Base-by-base conservation (phyloP, 345 rosid species). In the Atalantia buxifolia region DNA sequence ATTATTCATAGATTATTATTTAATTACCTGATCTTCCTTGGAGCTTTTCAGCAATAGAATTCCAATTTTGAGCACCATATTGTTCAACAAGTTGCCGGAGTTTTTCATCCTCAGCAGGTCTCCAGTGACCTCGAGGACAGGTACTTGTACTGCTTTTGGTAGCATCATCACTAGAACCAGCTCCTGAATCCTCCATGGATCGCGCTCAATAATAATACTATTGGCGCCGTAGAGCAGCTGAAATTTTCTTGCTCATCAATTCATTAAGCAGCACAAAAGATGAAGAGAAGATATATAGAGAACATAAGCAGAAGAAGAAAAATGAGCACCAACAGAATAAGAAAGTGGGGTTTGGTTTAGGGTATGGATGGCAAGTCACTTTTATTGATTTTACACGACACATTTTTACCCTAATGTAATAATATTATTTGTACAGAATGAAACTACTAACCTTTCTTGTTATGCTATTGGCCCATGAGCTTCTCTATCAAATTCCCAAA, bases 321-420 rank as follows among this genome's bases (percentile, higher is more conserved):
- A 72, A 25, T 45, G 48, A 77, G 40, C 72, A 71, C 79, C 74
- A 69, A 69, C 61, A 45, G 77, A 80, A 81, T 72, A 83, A 76
- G 84, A 84, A 84, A 87, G 88, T 81, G 80, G 86, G 87, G 86
- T 86, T 53, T 72, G 88, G 87, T 89, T 89, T 84, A 84, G 89
- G 93, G 86, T 85, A 78, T 83, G 83, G 95, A 85, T 89, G 89
- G 78, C 63, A 80, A 85, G 95, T 91, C 95, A 83, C 95, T 91
- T 89, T 91, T 86, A 88, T 89, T 89, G 89, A 82, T 83, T 91
- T 87, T 82, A 83, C 92, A 91, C 90, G 95, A 87, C 90, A 86
- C 76, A 80, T 79, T 73, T 61, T 75, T 82, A 75, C 76, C 81
- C 83, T 56, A 28, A 19, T 31, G 21, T 65, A 33, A 30, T 33